These are phyloP conservation scores for Agrostemma githago DNA, from an alignment of 148 eudicot genomes.

Conservation along the genomic window DNA sequence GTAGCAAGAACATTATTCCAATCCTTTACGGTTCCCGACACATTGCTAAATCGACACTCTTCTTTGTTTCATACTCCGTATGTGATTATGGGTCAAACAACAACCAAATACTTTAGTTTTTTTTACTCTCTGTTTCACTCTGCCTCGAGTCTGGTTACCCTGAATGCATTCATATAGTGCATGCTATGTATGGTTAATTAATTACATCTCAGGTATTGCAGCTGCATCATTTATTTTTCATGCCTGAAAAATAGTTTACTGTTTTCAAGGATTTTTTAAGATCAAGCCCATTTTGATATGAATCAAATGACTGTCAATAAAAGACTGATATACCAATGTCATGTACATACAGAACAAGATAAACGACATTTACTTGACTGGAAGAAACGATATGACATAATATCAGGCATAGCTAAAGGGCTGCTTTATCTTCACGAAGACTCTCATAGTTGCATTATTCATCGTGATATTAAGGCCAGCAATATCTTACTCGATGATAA, in stretches of 20 bases:
- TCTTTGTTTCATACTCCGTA: neutral
- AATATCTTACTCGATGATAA: conserved; percentile 77
- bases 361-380: conserved; percentile 53
- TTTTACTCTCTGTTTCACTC: neutral
- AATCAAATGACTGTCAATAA: neutral
- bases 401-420: conserved; percentile 66
- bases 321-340: neutral
- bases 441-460: conserved; percentile 58
- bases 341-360: conserved; percentile 37
- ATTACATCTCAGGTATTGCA: neutral
- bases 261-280: neutral
- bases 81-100: neutral
- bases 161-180: neutral
- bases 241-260: neutral
- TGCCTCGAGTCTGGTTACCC: neutral
- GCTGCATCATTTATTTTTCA: neutral
- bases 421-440: conserved; percentile 84
- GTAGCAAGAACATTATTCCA: neutral
- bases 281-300: neutral
- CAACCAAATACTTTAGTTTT: neutral
- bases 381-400: conserved; percentile 61
- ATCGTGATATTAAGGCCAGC: conserved; percentile 87
- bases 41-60: neutral
- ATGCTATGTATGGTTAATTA: neutral
- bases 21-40: neutral